These are phyloP conservation scores for Myxozyma neotropica DNA, from an alignment of 805 yeast species.

Conservation along the genomic window DNA sequence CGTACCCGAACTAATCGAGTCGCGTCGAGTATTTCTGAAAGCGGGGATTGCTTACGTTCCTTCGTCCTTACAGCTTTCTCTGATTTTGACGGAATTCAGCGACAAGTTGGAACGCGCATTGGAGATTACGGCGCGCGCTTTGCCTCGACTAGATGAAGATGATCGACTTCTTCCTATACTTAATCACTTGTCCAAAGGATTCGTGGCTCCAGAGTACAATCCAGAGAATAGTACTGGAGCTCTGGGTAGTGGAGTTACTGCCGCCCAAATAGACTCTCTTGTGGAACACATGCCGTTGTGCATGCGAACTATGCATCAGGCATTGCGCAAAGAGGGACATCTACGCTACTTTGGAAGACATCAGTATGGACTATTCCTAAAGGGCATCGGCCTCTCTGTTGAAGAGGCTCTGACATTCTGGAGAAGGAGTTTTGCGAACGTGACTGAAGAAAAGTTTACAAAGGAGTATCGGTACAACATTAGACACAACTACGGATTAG, in stretches of 20 bases:
- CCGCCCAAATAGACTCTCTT: conserved; percentile 58
- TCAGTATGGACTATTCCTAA: conserved; percentile 80
- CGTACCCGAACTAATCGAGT: conserved; percentile 73
- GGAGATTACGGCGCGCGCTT: conserved; percentile 67
- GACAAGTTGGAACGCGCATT: conserved; percentile 55
- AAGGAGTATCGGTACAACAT: conserved; percentile 88
- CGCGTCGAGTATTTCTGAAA: conserved; percentile 67
- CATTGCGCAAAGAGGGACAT: conserved; percentile 65
- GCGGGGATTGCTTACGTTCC: conserved; percentile 85
- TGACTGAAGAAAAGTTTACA: conserved; percentile 73
- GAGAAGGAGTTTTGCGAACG: conserved; percentile 67
- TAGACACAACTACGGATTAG: conserved; percentile 87
- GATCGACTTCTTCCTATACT: conserved; percentile 84
- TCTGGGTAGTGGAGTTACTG: conserved; percentile 55
- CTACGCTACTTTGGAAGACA: conserved; percentile 81
- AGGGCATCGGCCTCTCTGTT: conserved; percentile 83
- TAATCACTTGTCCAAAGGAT: conserved; percentile 74
- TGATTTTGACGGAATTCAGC: conserved; percentile 70
- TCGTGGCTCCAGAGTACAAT: conserved; percentile 52
- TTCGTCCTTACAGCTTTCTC: conserved; percentile 70
- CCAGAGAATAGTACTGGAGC: conserved; percentile 36
- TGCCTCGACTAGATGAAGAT: conserved; percentile 88
- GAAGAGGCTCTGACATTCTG: conserved; percentile 90
- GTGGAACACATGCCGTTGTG: conserved; percentile 81
- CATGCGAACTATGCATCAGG: conserved; percentile 65